phyloP scores from a whole-genome alignment of 139 green algal genomes.

The Coelastrella sp. region DNA sequence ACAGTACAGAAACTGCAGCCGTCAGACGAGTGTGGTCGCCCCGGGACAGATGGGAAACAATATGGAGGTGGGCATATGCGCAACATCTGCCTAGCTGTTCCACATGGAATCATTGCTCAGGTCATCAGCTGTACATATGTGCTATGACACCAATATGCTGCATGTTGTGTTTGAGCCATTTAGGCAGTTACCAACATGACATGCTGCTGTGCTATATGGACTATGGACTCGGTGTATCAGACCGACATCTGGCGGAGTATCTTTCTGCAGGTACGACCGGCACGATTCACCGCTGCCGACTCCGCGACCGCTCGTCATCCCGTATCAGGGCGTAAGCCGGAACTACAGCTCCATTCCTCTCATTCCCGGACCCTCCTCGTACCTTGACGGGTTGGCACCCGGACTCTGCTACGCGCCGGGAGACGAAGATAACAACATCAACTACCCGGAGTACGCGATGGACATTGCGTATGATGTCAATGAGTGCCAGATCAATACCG shows the following conservation, averaged over 20 bases:
- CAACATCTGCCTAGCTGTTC: no score
- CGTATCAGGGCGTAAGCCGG: slow-evolving; percentile 13
- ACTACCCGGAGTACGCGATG: slow-evolving; percentile 31
- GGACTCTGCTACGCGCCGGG: slow-evolving; percentile 25
- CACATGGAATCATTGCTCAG: no score
- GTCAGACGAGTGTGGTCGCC: neutral
- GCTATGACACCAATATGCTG: no score
- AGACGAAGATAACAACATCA: neutral
- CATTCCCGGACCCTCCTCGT: neutral
- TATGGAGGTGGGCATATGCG: neutral
- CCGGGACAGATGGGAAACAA: neutral
- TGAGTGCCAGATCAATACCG: slow-evolving; percentile 20
- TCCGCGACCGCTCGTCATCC: neutral
- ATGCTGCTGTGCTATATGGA: no score
- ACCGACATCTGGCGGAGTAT: no score
- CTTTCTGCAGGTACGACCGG: neutral
- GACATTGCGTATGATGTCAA: slow-evolving; percentile 27
- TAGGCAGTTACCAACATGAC: no score
- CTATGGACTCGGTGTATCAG: no score
- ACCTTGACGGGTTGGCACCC: neutral
- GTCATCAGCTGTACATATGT: no score
- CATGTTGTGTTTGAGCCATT: no score
- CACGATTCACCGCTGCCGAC: neutral
- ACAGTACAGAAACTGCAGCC: no score
- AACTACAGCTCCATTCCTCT: slow-evolving; percentile 22